Percentiles rank a stretch among this genome's conserved stretches.
Conservation (phyloP, 2,329 filamentous ascomycete species). For the Hymenoscyphus salicellus region DNA sequence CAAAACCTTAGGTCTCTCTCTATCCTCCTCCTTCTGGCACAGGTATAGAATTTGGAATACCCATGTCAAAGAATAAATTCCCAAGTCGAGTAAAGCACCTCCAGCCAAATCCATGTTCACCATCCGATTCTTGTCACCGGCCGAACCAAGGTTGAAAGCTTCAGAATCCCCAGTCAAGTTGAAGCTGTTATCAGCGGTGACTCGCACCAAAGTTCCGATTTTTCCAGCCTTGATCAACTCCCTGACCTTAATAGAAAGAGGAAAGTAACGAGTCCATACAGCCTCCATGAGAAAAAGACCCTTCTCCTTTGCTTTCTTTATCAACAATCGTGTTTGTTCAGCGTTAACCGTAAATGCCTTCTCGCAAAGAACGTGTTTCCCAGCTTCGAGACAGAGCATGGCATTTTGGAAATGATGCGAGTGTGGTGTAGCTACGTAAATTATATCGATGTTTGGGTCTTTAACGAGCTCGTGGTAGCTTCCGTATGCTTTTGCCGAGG, state of each 20-base stretch:
- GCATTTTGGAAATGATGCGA: constrained; percentile 71
- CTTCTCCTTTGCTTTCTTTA: constrained; percentile 59
- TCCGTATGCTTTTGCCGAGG: constrained; percentile 60
- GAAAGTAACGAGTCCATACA: constrained; percentile 71
- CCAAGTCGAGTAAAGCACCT: constrained; percentile 64
- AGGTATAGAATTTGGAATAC: constrained; percentile 70
- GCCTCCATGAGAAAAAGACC: constrained; percentile 62
- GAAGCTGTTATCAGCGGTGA: constrained; percentile 42
- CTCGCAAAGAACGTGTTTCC: constrained; percentile 69
- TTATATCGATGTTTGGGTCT: constrained; percentile 63
- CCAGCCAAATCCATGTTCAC: constrained; percentile 67
- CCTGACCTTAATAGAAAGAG: constrained; percentile 57
- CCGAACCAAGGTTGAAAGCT: constrained; percentile 38
- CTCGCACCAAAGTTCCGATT: constrained; percentile 45
- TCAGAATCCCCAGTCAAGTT: constrained; percentile 49
- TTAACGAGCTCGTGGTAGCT: constrained; percentile 64
- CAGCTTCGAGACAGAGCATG: constrained; percentile 61
- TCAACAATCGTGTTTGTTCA: constrained; percentile 57
- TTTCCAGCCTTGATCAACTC: constrained; percentile 43
- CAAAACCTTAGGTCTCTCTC: constrained; percentile 52
- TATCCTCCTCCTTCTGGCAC: constrained; percentile 47
- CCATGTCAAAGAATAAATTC: constrained; percentile 70
- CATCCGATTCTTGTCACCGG: constrained; percentile 54
- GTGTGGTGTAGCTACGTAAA: constrained; percentile 71
- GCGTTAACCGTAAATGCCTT: constrained; percentile 72